A percentile compares a stretch with the other conserved stretches of the same genome.
Evolutionary conservation across 805 yeast species (phyloP).

Genomic region (Starmerella floricola): DNA sequence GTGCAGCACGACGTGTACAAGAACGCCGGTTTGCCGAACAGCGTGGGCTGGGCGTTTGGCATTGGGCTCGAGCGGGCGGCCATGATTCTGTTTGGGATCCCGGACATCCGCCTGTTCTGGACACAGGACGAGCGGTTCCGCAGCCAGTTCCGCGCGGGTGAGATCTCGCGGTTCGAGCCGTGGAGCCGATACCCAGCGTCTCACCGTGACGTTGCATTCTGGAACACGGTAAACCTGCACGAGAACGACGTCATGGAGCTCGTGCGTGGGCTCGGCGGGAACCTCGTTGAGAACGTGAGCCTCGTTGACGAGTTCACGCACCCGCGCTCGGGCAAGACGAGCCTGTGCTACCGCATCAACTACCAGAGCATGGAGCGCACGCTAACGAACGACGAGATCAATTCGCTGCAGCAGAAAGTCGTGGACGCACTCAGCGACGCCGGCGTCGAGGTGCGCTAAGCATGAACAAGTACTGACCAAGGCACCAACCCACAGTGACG

Average conservation of each 20-base stretch:
- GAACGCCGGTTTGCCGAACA: conserved; percentile 50
- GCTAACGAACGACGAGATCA: conserved; percentile 74
- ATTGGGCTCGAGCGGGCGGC: conserved; percentile 91
- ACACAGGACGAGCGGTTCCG: conserved; percentile 65
- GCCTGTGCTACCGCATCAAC: conserved; percentile 79
- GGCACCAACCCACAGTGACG: too few species aligned
- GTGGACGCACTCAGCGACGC: conserved; percentile 44
- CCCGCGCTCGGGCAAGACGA: conserved; percentile 63
- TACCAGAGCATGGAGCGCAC: conserved; percentile 95
- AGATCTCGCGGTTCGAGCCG: conserved; percentile 64
- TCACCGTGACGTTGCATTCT: conserved; percentile 77
- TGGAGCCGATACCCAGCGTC: conserved; percentile 88
- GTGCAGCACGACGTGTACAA: conserved; percentile 66
- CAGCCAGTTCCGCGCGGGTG: conserved; percentile 54
- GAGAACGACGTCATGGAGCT: conserved; percentile 90
- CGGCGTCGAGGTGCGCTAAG: conserved; percentile 22
- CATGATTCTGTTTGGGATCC: conserved; percentile 87
- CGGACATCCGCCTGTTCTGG: conserved; percentile 93
- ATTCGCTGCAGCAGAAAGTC: conserved; percentile 55
- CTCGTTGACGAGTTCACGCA: conserved; percentile 72
- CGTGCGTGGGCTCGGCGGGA: conserved; percentile 70
- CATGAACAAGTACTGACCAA: too few species aligned
- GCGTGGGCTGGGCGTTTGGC: conserved; percentile 96
- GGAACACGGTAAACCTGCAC: conserved; percentile 57
- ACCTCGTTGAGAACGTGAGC: conserved; percentile 74